These are phyloP conservation scores for Fusarium veterinarium DNA, from an alignment of 2,329 filamentous ascomycete species.

Conservation along the genomic window DNA sequence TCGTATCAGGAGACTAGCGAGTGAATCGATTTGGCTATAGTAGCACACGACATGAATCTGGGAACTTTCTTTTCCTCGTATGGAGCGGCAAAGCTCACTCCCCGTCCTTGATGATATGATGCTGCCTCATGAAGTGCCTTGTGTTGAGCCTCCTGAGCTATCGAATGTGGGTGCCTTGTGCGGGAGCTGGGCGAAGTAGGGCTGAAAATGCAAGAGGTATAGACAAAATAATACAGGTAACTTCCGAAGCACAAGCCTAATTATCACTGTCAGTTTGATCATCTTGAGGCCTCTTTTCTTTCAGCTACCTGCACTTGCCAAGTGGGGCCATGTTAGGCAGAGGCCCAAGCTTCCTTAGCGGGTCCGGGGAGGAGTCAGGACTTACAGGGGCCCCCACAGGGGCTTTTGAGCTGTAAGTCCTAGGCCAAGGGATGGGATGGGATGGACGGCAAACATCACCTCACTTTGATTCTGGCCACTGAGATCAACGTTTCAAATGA, in stretches of 20 bases:
- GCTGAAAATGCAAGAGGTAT: neutral
- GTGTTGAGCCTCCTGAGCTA: neutral
- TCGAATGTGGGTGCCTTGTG: neutral
- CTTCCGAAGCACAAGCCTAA: neutral
- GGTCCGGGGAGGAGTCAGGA: constrained; percentile 5
- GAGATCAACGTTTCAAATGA: neutral
- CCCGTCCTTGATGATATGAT: neutral
- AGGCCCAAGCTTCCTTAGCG: constrained; percentile 15
- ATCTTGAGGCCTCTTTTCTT: neutral
- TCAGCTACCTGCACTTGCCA: neutral
- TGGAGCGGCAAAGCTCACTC: neutral
- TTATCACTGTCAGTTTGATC: neutral
- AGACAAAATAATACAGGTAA: neutral
- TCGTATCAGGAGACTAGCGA: neutral
- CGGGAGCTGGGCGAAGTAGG: constrained; percentile 8
- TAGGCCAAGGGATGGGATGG: neutral
- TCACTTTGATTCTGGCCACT: neutral
- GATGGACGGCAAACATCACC: neutral
- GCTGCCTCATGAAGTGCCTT: constrained; percentile 13
- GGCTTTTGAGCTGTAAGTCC: neutral
- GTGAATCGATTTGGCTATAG: neutral
- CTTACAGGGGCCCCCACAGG: neutral
- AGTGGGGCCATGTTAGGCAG: neutral
- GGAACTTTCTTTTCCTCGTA: neutral
- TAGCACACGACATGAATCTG: neutral